Base-by-base conservation (phyloP, 1,284 basidiomycete species). In the Cryptococcus sp. region DNA sequence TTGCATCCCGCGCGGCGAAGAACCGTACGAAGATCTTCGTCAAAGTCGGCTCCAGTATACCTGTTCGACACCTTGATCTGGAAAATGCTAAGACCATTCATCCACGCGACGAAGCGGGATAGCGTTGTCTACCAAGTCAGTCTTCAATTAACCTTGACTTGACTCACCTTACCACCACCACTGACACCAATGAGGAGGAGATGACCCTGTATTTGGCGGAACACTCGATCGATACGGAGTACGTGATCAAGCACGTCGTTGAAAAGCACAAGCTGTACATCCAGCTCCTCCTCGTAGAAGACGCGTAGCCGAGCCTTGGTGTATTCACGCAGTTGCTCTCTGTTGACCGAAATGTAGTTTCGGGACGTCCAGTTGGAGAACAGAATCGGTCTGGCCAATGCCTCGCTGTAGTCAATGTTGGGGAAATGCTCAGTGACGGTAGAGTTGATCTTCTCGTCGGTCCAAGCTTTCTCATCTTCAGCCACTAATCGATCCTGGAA, bases 301-400 rank as follows among this genome's bases (percentile, higher is more conserved):
- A 97, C 90, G 17, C 90, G 87, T 40, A 99, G 83, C 43, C 97
- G 87, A 30, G 96, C 94, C 78, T 96, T 97, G 22, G 93, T 96
- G 76, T 97, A 99, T 71, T 97, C 94, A 50, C 96, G 87, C 11
- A 99, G 85, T 43, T 86, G 83, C 70, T 96, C 95, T 54, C 96
- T 86, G 63, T 96, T 92, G 49, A 99, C 95, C 3, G 93, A 88
- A 57, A 96, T 87, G 76, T 98, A 98, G 76, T 97, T 83, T 79
- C 94, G 93, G n/a, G 94, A 94, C 0, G 95, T 96, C 96, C 96
- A 99, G 77, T 99, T 98, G 5, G 93, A 96, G 83, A 94, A 99
- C 39, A 99, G 82, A 65, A 99, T 95, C 0, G 97, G 96, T 20
- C 96, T 86, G 23, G 72, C 79, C 27, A 99, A 83, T 1, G 91